Conservation (phyloP, 129 eudicot genomes). For the Escallonia rubra region DNA sequence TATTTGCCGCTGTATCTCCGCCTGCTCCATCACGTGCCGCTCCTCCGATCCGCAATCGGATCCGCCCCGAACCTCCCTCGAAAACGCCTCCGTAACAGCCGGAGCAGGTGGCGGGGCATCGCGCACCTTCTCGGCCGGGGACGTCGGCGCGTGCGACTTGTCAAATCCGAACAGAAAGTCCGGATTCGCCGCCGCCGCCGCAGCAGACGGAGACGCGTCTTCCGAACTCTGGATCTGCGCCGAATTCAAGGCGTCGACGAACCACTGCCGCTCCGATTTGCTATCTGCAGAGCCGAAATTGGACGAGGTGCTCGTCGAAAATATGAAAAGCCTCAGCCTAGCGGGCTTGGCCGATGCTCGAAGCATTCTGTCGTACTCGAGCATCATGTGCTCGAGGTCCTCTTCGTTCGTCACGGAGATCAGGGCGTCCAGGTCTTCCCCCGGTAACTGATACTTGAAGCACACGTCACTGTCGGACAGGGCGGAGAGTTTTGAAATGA, state of each 20-base stretch:
- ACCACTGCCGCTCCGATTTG: constrained; percentile 48
- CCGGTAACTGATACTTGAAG: constrained; percentile 51
- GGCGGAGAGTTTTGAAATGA: constrained; percentile 25
- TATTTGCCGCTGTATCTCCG: constrained; percentile 37
- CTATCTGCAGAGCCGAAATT: constrained; percentile 26
- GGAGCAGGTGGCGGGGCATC: constrained; percentile 17
- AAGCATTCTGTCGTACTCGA: constrained; percentile 39
- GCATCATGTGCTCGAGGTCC: constrained; percentile 60
- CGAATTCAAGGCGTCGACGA: constrained; percentile 52
- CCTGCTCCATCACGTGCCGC: constrained; percentile 18
- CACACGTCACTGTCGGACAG: constrained; percentile 23
- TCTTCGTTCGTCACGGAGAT: constrained; percentile 59
- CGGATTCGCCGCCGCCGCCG: constrained; percentile 31
- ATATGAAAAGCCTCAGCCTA: constrained; percentile 43
- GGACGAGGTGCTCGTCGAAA: constrained; percentile 18
- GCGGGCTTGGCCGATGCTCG: constrained; percentile 36
- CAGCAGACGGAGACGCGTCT: constrained; percentile 19
- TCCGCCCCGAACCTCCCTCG: constrained; percentile 15
- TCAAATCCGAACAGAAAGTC: constrained; percentile 49
- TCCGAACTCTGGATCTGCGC: constrained; percentile 29
- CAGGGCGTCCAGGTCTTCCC: constrained; percentile 54
- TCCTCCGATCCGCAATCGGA: constrained; percentile 44
- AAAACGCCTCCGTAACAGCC: constrained; percentile 8
- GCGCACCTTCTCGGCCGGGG: constrained; percentile 8
- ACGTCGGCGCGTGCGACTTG: constrained; percentile 14